Conservation (phyloP, 1,284 basidiomycete genomes). For the Tylopilus microsporus region DNA sequence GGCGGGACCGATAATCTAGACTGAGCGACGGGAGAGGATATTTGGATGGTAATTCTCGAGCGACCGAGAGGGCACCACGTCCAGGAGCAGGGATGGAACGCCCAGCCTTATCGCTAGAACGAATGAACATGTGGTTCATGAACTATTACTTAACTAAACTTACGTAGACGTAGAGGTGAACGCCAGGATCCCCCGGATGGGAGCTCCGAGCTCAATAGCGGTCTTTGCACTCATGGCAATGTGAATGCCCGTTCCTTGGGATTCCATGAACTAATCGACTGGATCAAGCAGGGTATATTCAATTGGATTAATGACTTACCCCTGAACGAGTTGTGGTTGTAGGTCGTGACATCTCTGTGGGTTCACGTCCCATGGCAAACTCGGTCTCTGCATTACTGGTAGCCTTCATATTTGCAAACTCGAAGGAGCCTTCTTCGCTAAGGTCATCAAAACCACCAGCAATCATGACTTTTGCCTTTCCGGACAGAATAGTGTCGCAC, state of each 20-base stretch:
- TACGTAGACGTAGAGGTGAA: slow-evolving; percentile 96
- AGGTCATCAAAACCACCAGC: slow-evolving; percentile 98
- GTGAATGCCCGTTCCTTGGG: slow-evolving; percentile 94
- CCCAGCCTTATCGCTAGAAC: slow-evolving; percentile 82
- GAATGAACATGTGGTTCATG: slow-evolving; percentile 10
- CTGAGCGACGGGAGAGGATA: slow-evolving; percentile 75
- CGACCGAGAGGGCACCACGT: slow-evolving; percentile 81
- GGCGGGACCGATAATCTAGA: slow-evolving; percentile 82
- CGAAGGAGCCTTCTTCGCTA: slow-evolving; percentile 93
- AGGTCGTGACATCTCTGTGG: slow-evolving; percentile 97
- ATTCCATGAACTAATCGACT: slow-evolving; percentile 81
- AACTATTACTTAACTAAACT: slow-evolving; percentile 31
- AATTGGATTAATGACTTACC: slow-evolving; percentile 39
- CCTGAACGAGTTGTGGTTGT: slow-evolving; percentile 93
- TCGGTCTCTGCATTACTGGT: slow-evolving; percentile 96
- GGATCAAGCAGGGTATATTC: slow-evolving; percentile 16
- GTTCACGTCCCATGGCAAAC: slow-evolving; percentile 97
- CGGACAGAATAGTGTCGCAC: slow-evolving; percentile 89
- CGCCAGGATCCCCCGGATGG: slow-evolving; percentile 89
- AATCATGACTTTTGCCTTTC: slow-evolving; percentile 99
- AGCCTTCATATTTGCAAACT: slow-evolving; percentile 99
- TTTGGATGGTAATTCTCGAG: slow-evolving; percentile 74
- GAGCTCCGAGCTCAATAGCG: slow-evolving; percentile 88
- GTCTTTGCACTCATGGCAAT: slow-evolving; percentile 96
- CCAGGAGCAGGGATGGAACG: slow-evolving; percentile 93